phyloP scores from a whole-genome alignment of 2,329 filamentous ascomycete species.

The Penicillium palitans region DNA sequence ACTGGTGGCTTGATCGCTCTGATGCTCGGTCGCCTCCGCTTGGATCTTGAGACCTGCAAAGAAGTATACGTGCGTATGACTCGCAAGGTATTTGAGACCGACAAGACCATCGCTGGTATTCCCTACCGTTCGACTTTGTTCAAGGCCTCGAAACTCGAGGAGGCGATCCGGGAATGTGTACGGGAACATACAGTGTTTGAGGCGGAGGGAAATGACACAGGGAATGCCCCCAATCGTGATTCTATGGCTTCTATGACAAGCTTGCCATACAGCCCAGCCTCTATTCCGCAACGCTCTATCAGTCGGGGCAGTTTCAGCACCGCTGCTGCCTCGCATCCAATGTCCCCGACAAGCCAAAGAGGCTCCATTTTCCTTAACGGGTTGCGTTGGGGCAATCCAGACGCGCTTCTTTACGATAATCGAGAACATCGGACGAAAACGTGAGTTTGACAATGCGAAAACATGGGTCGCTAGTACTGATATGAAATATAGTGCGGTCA shows the following conservation, averaged over 20 bases:
- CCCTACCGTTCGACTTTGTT: slow-evolving; percentile 92
- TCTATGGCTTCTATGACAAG: slow-evolving; percentile 52
- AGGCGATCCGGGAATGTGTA: slow-evolving; percentile 87
- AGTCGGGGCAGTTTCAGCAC: slow-evolving; percentile 84
- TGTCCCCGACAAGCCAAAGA: slow-evolving; percentile 57
- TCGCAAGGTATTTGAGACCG: slow-evolving; percentile 90
- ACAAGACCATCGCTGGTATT: slow-evolving; percentile 96
- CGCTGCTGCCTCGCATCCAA: slow-evolving; percentile 66
- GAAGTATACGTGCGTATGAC: slow-evolving; percentile 96
- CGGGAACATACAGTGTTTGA: slow-evolving; percentile 78
- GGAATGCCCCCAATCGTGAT: slow-evolving; percentile 39
- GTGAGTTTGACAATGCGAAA: slow-evolving; percentile 48
- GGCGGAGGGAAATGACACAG: slow-evolving; percentile 77
- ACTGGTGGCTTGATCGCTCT: slow-evolving; percentile 96
- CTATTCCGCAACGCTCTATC: slow-evolving; percentile 58
- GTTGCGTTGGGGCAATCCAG: slow-evolving; percentile 71
- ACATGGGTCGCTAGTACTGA: slow-evolving; percentile 15
- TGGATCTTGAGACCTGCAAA: slow-evolving; percentile 96
- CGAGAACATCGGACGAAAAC: slow-evolving; percentile 86
- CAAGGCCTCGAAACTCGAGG: slow-evolving; percentile 93
- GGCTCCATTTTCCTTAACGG: slow-evolving; percentile 47
- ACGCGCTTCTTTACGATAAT: slow-evolving; percentile 84
- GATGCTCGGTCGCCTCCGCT: slow-evolving; percentile 86
- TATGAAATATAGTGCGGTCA: slow-evolving; percentile 68
- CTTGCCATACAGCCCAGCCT: slow-evolving; percentile 47